Evolutionary conservation across 495 filamentous ascomycete species (phyloP), one percentile per base, ranked within the genome.

Genomic region (Massariosphaeria phaeospora): DNA sequence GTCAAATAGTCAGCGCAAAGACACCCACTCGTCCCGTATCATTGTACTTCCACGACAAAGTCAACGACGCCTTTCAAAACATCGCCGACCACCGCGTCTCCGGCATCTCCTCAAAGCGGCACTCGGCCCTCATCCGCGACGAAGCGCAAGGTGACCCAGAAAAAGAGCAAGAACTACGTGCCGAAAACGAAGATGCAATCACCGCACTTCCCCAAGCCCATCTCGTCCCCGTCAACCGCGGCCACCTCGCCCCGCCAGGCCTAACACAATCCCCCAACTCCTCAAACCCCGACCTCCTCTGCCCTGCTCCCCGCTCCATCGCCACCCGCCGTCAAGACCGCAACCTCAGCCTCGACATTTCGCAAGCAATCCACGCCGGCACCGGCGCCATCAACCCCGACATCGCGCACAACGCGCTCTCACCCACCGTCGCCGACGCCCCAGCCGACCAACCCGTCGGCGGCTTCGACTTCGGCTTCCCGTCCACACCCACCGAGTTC

Each of bases 141-240:
- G 88, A 89, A 72, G 88, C 89, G 3, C 79, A 76, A 34, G 88
- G 88, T n/a, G 84, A 95, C 63, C 69, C 75, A 2, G 86, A 90
- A 40, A 75, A 80, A 30, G 89, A 93, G 69, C 79, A 81, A 57
- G 84, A 93, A 64, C 75, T 95, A 12, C 82, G 87, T 42, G 77
- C 79, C n/a, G 89, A 94, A 67, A 86, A 93, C 63, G 84, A 93
- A 71, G 89, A 95, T 64, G 79, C 80, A 41, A 84, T 95, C 60
- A 84, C 87, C 25, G 83, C 86, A 18, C 79, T 95, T n/a, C 89
- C 89, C 12, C 54, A 73, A 55, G 74, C 72, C 29, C 66, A 78
- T 57, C 39, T 74, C 56, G 46, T 71, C 36, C 67, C 74, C 66
- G 59, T 69, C 36, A 61, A 52, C 34, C 53, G 36, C 9, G 41